These are phyloP conservation scores for Teunomyces lycoperdinae DNA, from an alignment of 805 yeast species.

Conservation along the genomic window DNA sequence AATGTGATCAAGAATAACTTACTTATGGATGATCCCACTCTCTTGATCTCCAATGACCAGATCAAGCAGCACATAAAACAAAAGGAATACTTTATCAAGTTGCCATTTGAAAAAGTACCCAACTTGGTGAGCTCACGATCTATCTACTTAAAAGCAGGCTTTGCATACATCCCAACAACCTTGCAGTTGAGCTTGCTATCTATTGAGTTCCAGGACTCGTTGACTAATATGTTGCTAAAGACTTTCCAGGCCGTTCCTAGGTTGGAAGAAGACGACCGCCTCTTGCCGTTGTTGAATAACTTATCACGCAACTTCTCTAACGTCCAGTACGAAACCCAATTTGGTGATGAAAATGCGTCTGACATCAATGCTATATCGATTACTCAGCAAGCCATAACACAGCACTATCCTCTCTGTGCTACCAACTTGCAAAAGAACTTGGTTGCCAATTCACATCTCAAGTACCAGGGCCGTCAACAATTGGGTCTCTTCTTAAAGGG, in stretches of 20 bases:
- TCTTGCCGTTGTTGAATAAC: conserved; percentile 79
- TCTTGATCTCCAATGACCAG: conserved; percentile 46
- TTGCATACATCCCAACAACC: conserved; percentile 80
- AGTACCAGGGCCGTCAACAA: conserved; percentile 83
- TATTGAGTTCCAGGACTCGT: conserved; percentile 58
- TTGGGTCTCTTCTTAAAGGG: conserved; percentile 83
- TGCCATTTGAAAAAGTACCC: conserved; percentile 83
- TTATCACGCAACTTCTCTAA: conserved; percentile 53
- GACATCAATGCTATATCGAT: conserved; percentile 63
- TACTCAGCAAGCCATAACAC: conserved; percentile 48
- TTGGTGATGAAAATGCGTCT: conserved; percentile 24
- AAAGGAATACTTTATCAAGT: conserved; percentile 69
- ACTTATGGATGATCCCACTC: conserved; percentile 15
- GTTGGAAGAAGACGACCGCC: conserved; percentile 86
- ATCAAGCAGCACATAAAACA: conserved; percentile 45
- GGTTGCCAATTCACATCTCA: conserved; percentile 63
- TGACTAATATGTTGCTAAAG: conserved; percentile 51
- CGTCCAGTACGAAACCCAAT: conserved; percentile 48
- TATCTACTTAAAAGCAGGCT: conserved; percentile 65
- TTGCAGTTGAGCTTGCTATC: conserved; percentile 71
- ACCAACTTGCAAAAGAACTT: conserved; percentile 63
- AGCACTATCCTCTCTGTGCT: conserved; percentile 84
- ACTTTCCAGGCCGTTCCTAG: conserved; percentile 80
- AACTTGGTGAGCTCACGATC: conserved; percentile 73
- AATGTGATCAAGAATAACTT: conserved; percentile 37